Conservation (phyloP, 2,329 filamentous ascomycete genomes). For the Botrytis galanthina region DNA sequence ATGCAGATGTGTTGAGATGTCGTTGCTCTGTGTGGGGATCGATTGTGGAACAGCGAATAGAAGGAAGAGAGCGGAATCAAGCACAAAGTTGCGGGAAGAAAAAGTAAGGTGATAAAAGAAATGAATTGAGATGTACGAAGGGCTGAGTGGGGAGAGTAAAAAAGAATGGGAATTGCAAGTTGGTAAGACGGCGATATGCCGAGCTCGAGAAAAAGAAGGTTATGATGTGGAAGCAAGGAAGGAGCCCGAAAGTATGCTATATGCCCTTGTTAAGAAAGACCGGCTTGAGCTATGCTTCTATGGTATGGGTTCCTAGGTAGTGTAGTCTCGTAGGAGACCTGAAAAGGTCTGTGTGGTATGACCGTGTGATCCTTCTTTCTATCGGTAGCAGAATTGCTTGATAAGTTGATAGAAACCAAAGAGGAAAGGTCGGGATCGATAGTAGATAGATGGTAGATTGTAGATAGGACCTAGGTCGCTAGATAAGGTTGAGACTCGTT, state of each 20-base stretch:
- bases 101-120: slow-evolving; percentile 3
- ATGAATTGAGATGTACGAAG: not conserved
- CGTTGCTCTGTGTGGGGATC: not conserved
- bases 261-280: not conserved
- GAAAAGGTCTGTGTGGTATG: not conserved
- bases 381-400: not conserved
- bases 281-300: not conserved
- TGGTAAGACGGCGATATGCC: slow-evolving; percentile 15
- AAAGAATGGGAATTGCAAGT: slow-evolving; percentile 7
- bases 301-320: not conserved
- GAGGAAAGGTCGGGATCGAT: not conserved
- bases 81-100: slow-evolving; percentile 19
- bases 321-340: not conserved
- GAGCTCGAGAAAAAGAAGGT: slow-evolving; percentile 21
- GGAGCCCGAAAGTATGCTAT: slow-evolving; percentile 12
- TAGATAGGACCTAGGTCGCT: not conserved
- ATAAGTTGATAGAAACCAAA: not conserved
- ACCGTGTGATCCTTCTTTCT: not conserved
- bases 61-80: slow-evolving; percentile 17
- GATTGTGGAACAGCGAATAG: slow-evolving; percentile 20
- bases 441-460: not conserved
- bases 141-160: slow-evolving; percentile 10
- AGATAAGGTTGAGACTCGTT: not conserved
- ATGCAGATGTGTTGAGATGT: not conserved
- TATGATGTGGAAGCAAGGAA: slow-evolving; percentile 21